Base-by-base conservation (phyloP, 2,329 filamentous ascomycete species). In the Claviceps sp. region DNA sequence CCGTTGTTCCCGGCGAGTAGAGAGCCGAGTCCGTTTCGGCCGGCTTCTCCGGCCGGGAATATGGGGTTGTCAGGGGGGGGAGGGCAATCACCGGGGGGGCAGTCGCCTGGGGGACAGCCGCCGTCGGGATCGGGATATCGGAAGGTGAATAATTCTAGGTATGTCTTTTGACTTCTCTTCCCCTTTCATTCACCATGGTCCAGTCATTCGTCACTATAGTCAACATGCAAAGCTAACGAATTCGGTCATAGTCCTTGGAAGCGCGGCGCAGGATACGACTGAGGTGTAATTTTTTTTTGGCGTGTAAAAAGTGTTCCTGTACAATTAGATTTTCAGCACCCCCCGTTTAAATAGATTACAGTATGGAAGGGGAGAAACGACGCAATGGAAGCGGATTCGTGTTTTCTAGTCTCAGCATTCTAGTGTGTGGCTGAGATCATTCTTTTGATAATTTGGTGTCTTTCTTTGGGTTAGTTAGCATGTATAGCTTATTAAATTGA, bases 251-350 rank as follows among this genome's bases (percentile, higher is more conserved):
- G 70, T 59, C 70, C 70, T 20, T 72, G 70, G 70, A 70, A 72
- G 57, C 70, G 70, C 54, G 70, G 70, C 54, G 70, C 70, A 47
- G 70, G 70, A 41, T 72, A 72, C 56, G 70, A 72, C 36, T 65
- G 69, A 37, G 9, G 16, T 11, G 41, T 16, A 16, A 5, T n/a
- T n/a, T n/a, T n/a, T 24, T 36, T 16, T 24, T 34, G 38, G 38
- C 22, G 22, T 22, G 24, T 36, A 43, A 18, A 6, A 18, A 18
- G 18, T 18, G 18, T 36, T 16, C 2, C 18, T 47, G 26, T 47
- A 47, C n/a, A 30, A 46, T 46, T 34, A 34, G 30, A 34, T 34
- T 34, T 34, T 11, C 9, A 34, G 30, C 9, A 34, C 30, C 30
- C 30, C 30, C 30, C 1, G 30, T 34, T 11, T 4, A 34, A 18